Conservation (phyloP, 768 basidiomycete species). For the Boletus vinaceobasis region DNA sequence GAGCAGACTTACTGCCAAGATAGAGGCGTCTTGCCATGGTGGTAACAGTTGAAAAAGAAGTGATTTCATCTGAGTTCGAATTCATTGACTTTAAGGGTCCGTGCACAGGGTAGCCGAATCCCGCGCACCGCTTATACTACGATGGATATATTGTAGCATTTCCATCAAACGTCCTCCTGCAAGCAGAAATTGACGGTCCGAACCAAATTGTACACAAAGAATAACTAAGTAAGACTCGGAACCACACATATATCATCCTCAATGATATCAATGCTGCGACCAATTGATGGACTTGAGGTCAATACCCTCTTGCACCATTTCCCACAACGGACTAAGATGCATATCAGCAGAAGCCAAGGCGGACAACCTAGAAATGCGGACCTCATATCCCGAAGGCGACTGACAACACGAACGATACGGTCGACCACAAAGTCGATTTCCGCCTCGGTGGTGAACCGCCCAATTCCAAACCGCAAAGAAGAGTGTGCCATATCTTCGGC, state of each 20-base stretch:
- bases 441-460: slow-evolving; percentile 95
- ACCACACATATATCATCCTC: neutral
- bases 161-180: neutral
- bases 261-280: slow-evolving; percentile 55
- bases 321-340: slow-evolving; percentile 81
- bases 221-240: slow-evolving; percentile 7
- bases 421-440: slow-evolving; percentile 93
- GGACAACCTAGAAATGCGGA: slow-evolving; percentile 28
- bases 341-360: slow-evolving; percentile 7
- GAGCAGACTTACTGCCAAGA: slow-evolving; percentile 64
- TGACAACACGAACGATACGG: slow-evolving; percentile 85
- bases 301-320: slow-evolving; percentile 99
- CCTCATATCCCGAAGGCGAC: slow-evolving; percentile 92
- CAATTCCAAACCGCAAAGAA: slow-evolving; percentile 94
- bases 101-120: slow-evolving; percentile 22
- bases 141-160: neutral
- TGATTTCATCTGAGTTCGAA: slow-evolving; percentile 32
- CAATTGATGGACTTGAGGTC: slow-evolving; percentile 94
- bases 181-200: neutral
- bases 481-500: slow-evolving; percentile 99
- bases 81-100: slow-evolving; percentile 28
- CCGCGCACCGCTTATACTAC: slow-evolving; percentile 11
- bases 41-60: slow-evolving; percentile 31
- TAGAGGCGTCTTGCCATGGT: slow-evolving; percentile 82
- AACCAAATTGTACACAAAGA: slow-evolving; percentile 15